Conservation (phyloP, 2,329 filamentous ascomycete genomes). For the Diaporthe batatas region DNA sequence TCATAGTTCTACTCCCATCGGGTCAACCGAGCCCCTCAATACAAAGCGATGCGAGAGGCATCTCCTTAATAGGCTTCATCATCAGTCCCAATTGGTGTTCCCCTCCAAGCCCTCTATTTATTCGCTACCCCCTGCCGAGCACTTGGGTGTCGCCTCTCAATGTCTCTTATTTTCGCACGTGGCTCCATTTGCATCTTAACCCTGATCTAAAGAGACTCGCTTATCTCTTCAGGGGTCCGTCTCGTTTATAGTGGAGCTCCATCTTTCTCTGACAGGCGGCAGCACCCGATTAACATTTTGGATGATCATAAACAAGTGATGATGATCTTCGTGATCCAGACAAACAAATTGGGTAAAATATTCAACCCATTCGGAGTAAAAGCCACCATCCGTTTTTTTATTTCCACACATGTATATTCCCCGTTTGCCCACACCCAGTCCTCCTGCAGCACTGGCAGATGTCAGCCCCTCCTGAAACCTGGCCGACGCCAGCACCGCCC, state of each 20-base stretch:
- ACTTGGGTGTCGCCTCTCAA: not conserved
- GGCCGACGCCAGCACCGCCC: conserved; percentile 30
- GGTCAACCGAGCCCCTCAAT: not conserved
- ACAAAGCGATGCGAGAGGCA: not conserved
- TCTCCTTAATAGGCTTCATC: not conserved
- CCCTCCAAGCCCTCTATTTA: conserved; percentile 8
- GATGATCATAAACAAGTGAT: conserved; percentile 14
- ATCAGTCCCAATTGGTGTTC: not conserved
- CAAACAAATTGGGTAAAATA: not conserved
- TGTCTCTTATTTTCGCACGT: conserved; percentile 1
- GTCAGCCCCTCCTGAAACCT: conserved; percentile 37
- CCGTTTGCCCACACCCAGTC: not conserved
- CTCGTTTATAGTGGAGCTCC: conserved; percentile 36
- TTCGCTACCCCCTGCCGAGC: conserved; percentile 26
- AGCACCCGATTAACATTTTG: conserved; percentile 9
- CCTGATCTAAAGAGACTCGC: conserved; percentile 9
- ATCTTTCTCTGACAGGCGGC: conserved; percentile 24
- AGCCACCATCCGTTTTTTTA: not conserved
- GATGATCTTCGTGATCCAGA: conserved; percentile 17
- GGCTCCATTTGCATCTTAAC: conserved; percentile 23
- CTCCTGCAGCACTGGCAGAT: conserved; percentile 30
- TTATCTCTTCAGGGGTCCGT: conserved; percentile 28
- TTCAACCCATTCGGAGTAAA: not conserved
- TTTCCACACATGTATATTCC: not conserved
- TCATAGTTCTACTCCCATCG: conserved; percentile 42